A percentile compares a stretch with the other conserved stretches of the same genome.
Evolutionary conservation across 495 filamentous ascomycete species (phyloP).

Genomic region (Hyaloscypha bicolor): DNA sequence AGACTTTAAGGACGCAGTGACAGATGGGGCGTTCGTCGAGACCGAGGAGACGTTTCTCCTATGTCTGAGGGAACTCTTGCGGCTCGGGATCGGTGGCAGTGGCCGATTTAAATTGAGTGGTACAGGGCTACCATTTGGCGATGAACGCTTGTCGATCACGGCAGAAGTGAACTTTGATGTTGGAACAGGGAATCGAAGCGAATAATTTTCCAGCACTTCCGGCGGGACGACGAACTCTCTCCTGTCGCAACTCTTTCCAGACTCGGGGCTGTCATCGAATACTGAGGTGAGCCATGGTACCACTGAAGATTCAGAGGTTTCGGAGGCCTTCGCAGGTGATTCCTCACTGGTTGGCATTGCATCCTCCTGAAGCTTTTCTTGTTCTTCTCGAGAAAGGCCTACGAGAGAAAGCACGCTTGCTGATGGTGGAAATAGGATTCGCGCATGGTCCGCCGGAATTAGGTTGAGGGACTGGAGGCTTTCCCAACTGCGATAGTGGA

Average conservation of each 20-base stretch:
- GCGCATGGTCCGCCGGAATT: neutral
- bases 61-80: slow-evolving; percentile 10
- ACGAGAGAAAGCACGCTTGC: slow-evolving; percentile 18
- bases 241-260: neutral
- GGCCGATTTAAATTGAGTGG: slow-evolving; percentile 39
- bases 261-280: slow-evolving; percentile 13
- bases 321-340: neutral
- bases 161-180: neutral
- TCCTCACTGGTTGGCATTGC: neutral
- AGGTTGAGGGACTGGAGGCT: slow-evolving; percentile 28
- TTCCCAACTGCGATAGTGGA: slow-evolving; percentile 50
- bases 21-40: neutral
- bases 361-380: slow-evolving; percentile 5
- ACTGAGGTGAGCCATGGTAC: slow-evolving; percentile 19
- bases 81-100: slow-evolving; percentile 44
- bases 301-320: slow-evolving; percentile 5
- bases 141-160: slow-evolving; percentile 19
- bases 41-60: slow-evolving; percentile 35
- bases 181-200: neutral
- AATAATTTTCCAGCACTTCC: neutral
- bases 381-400: slow-evolving; percentile 13
- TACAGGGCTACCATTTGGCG: slow-evolving; percentile 28
- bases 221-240: neutral
- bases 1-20: neutral
- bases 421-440: slow-evolving; percentile 11